phyloP scores from a whole-genome alignment of 2,329 filamentous ascomycete species.

The Hypoxylon sp. region DNA sequence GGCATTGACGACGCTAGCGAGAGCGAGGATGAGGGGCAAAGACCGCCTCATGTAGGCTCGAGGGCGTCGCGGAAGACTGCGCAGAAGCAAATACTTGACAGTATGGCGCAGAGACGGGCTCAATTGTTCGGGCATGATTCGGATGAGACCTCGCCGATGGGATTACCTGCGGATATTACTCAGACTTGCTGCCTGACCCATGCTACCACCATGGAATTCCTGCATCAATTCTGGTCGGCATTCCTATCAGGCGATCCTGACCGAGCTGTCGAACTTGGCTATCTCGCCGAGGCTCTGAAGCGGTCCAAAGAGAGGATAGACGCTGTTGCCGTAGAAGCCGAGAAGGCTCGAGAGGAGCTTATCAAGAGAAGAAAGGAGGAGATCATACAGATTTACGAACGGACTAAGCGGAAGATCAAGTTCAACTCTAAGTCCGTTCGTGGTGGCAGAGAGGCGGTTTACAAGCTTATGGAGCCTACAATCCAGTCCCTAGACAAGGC shows the following conservation, averaged over 20 bases:
- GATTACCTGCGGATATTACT: slow-evolving; percentile 66
- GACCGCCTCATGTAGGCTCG: slow-evolving; percentile 74
- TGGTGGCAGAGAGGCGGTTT: slow-evolving; percentile 81
- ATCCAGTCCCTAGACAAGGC: slow-evolving; percentile 78
- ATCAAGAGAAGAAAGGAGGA: slow-evolving; percentile 76
- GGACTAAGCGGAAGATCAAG: slow-evolving; percentile 79
- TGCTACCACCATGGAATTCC: slow-evolving; percentile 92
- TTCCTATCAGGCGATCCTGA: slow-evolving; percentile 90
- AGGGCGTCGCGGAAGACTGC: slow-evolving; percentile 73
- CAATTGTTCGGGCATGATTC: slow-evolving; percentile 66
- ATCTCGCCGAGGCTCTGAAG: slow-evolving; percentile 83
- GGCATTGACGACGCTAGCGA: slow-evolving; percentile 78
- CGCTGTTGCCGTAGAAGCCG: slow-evolving; percentile 83
- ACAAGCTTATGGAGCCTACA: slow-evolving; percentile 81
- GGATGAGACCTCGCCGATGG: slow-evolving; percentile 66
- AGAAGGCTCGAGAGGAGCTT: slow-evolving; percentile 75
- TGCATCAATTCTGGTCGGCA: slow-evolving; percentile 96
- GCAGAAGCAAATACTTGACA: slow-evolving; percentile 74
- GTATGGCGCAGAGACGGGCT: slow-evolving; percentile 71
- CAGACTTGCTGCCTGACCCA: slow-evolving; percentile 78
- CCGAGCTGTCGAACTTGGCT: slow-evolving; percentile 82
- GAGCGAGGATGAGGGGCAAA: slow-evolving; percentile 72
- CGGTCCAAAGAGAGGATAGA: slow-evolving; percentile 83
- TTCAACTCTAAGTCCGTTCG: slow-evolving; percentile 76
- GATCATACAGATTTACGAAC: slow-evolving; percentile 76